Conservation (phyloP, 2,329 filamentous ascomycete genomes). For the Aspergillus brunneoviolaceus region DNA sequence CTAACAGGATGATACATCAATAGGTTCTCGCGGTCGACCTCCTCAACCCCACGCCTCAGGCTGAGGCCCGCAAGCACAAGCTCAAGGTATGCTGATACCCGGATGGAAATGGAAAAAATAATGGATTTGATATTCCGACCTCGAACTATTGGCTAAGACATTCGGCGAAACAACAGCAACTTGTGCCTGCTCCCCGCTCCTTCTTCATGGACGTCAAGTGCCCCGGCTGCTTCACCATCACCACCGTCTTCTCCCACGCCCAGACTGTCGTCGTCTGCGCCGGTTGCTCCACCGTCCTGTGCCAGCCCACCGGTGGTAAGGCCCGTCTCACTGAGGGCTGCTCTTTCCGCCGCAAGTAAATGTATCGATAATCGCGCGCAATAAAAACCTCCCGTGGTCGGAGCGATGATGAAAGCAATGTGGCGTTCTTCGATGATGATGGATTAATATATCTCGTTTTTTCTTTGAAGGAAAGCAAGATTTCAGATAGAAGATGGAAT, state of each 20-base stretch:
- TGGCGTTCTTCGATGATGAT: conserved; percentile 35
- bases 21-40: conserved; percentile 99
- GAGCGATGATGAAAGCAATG: conserved; percentile 37
- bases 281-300: conserved; percentile 98
- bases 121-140: background rate
- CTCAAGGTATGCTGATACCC: conserved; percentile 74
- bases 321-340: conserved; percentile 98
- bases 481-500: conserved; percentile 54
- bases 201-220: conserved; percentile 99
- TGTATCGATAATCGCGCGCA: conserved; percentile 26
- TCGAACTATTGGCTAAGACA: conserved; percentile 8
- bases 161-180: conserved; percentile 59
- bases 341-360: conserved; percentile 99
- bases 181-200: conserved; percentile 93
- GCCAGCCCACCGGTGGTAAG: conserved; percentile 99
- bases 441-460: conserved; percentile 28
- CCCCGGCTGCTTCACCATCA: conserved; percentile 99
- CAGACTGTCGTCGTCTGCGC: conserved; percentile 99
- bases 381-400: conserved; percentile 18
- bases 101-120: conserved; percentile 4
- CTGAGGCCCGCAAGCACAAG: conserved; percentile 99
- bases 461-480: conserved; percentile 36
- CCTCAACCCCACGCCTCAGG: conserved; percentile 95
- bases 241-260: conserved; percentile 99
- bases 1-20: conserved; percentile 22